Percentiles rank a stretch among this genome's conserved stretches.
Conservation (phyloP, 768 basidiomycete genomes). For the Pleurotus eryngii region DNA sequence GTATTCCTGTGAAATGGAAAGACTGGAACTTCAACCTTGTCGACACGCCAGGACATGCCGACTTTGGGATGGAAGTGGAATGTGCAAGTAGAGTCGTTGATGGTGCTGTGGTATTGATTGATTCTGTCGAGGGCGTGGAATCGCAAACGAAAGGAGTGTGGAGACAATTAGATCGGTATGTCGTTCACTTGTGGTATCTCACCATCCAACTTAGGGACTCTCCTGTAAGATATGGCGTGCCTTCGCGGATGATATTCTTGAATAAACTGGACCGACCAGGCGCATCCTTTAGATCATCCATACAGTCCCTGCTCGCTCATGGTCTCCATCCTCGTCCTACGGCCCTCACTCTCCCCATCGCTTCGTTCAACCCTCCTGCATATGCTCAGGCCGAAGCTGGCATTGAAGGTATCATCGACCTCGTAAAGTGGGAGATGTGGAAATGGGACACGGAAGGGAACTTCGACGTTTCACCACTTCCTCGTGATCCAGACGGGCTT, state of each 20-base stretch:
- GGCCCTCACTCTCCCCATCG: conserved; percentile 67
- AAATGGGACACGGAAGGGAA: conserved; percentile 59
- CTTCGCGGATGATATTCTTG: conserved; percentile 74
- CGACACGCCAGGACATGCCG: conserved; percentile 90
- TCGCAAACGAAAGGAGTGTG: conserved; percentile 89
- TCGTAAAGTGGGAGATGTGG: conserved; percentile 84
- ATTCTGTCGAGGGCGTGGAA: conserved; percentile 90
- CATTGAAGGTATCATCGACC: conserved; percentile 79
- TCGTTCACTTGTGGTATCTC: conserved; percentile 12
- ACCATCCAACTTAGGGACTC: conserved; percentile 5
- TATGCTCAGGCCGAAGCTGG: conserved; percentile 79
- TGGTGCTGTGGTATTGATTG: conserved; percentile 83
- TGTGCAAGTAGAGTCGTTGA: conserved; percentile 89
- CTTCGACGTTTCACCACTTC: conserved; percentile 44
- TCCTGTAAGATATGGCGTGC: conserved; percentile 65
- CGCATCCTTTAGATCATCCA: conserved; percentile 70
- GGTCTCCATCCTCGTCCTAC: conserved; percentile 74
- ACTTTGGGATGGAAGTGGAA: conserved; percentile 97
- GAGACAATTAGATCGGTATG: conserved; percentile 78
- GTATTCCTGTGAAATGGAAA: conserved; percentile 86
- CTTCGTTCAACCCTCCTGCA: conserved; percentile 65
- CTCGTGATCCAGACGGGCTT: conserved; percentile 45
- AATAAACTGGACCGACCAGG: conserved; percentile 90
- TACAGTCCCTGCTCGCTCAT: conserved; percentile 71
- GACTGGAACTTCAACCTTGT: conserved; percentile 84